Evolutionary conservation across 1,284 basidiomycete genomes (phyloP).

Genomic region (Inonotus obliquus): DNA sequence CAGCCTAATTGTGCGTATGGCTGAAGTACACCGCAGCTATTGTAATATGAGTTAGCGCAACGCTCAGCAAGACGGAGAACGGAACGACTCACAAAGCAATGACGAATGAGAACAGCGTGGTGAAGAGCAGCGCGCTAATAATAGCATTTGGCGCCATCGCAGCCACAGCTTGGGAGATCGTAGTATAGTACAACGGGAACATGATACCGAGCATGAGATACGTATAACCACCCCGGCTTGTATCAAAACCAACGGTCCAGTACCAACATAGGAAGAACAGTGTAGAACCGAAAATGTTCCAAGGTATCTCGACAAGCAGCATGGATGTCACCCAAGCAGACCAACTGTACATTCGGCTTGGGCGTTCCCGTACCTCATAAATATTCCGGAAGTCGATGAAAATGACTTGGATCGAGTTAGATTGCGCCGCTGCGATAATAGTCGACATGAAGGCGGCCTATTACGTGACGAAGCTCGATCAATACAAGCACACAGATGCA

Average conservation of each 20-base stretch:
- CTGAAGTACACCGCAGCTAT: constrained; percentile 16
- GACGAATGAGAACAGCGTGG: constrained; percentile 18
- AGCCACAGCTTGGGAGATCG: constrained; percentile 22
- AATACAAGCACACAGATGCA: constrained; percentile 33
- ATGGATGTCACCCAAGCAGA: constrained; percentile 15
- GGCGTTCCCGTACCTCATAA: constrained; percentile 19
- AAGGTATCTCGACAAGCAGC: constrained; percentile 16
- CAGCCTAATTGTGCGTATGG: constrained; percentile 13
- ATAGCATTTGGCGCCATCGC: constrained; percentile 15
- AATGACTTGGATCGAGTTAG: constrained; percentile 43
- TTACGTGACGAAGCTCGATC: constrained; percentile 32
- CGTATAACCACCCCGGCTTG: constrained; percentile 15
- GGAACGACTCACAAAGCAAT: constrained; percentile 13
- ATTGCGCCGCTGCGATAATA: constrained; percentile 40
- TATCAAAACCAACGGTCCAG: constrained; percentile 19
- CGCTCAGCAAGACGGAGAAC: not conserved
- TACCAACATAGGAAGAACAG: constrained; percentile 23
- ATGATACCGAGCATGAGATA: constrained; percentile 12
- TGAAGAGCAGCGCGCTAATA: constrained; percentile 16
- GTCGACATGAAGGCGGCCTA: constrained; percentile 45
- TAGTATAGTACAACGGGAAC: constrained; percentile 17
- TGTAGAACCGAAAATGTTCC: constrained; percentile 16
- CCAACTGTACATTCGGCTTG: constrained; percentile 20
- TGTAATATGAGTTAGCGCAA: not conserved
- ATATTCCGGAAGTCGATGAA: constrained; percentile 32